Conservation (phyloP, 768 basidiomycete genomes). For the Leccinum truebloodii region DNA sequence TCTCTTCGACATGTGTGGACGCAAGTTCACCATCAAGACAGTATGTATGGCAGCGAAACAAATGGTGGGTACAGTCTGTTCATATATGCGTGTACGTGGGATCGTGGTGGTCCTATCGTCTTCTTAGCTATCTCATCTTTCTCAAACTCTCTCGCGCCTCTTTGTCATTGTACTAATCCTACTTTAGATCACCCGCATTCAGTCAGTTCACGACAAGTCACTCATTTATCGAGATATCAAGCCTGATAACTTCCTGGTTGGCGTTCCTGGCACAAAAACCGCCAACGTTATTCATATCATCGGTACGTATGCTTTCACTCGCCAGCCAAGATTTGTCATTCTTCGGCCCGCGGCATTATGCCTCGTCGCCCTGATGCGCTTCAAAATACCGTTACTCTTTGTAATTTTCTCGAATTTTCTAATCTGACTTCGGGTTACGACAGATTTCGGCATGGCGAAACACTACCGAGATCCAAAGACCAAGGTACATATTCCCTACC, state of each 20-base stretch:
- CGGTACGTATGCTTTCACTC: constrained; percentile 48
- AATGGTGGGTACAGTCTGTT: constrained; percentile 65
- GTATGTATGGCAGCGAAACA: constrained; percentile 99
- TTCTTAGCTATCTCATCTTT: constrained; percentile 2
- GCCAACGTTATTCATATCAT: constrained; percentile 89
- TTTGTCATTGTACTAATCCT: constrained; percentile 10
- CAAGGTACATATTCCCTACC: constrained; percentile 97
- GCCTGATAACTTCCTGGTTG: constrained; percentile 98
- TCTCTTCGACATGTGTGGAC: constrained; percentile 98
- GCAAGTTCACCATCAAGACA: constrained; percentile 97
- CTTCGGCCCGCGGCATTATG: constrained; percentile 3
- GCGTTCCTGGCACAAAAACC: constrained; percentile 86
- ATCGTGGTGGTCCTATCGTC: background rate
- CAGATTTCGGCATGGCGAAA: constrained; percentile 99
- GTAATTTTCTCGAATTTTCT: constrained; percentile 1
- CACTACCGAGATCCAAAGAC: constrained; percentile 99
- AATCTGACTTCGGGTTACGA: constrained; percentile 18
- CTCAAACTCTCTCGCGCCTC: constrained; percentile 3
- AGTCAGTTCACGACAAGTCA: constrained; percentile 97
- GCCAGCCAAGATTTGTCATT: constrained; percentile 11
- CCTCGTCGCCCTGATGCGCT: background rate
- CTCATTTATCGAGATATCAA: constrained; percentile 99
- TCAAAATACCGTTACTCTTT: constrained; percentile 1
- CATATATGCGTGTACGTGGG: constrained; percentile 4
- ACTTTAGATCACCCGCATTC: constrained; percentile 86